Percentiles rank a stretch among this genome's conserved stretches.
Evolutionary conservation across 2,329 filamentous ascomycete species (phyloP).

Genomic region (Dactylellina leptospora): DNA sequence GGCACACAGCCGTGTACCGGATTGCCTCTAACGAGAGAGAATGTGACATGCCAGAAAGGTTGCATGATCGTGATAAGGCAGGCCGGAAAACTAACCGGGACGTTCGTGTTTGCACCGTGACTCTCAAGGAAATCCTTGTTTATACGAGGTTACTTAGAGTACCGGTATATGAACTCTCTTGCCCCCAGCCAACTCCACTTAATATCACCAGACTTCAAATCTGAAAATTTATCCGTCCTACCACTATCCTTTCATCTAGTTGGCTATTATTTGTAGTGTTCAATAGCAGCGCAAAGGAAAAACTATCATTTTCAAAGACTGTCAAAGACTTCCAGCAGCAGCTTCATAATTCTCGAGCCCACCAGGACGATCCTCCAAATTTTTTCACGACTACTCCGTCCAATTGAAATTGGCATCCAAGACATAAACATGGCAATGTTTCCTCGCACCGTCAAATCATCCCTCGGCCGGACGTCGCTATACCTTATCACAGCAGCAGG

Average conservation of each 20-base stretch:
- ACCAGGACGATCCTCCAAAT: no score
- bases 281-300: no score
- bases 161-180: constrained; percentile 4
- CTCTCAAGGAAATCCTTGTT: constrained; percentile 9
- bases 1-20: constrained; percentile 34
- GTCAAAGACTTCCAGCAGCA: no score
- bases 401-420: background rate
- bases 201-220: no score
- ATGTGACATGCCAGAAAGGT: constrained; percentile 40
- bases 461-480: constrained; percentile 40
- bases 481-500: constrained; percentile 35
- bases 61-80: constrained; percentile 39
- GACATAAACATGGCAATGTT: constrained; percentile 29
- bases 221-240: no score
- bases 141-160: constrained; percentile 6
- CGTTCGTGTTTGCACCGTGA: constrained; percentile 1
- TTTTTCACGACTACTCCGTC: no score
- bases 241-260: no score
- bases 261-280: no score
- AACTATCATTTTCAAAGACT: no score
- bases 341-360: background rate
- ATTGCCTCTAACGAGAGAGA: constrained; percentile 3
- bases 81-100: constrained; percentile 15
- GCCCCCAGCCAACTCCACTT: background rate
- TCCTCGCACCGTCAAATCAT: constrained; percentile 22